phyloP scores from a whole-genome alignment of 495 filamentous ascomycete species.

The Trichoderma reesei region DNA sequence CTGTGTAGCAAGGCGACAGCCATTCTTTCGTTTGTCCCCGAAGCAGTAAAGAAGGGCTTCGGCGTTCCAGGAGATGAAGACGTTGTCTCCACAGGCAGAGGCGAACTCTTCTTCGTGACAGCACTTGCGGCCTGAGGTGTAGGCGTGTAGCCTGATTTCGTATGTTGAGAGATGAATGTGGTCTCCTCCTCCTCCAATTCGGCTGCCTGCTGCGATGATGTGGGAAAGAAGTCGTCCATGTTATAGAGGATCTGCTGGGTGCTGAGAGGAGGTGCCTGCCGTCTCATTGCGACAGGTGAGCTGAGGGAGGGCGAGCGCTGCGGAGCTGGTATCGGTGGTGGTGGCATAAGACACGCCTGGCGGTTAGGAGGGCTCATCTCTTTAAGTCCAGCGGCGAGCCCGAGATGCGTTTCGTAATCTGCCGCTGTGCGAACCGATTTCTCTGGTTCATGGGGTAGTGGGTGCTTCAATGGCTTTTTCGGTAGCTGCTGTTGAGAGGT shows the following conservation, averaged over 20 bases:
- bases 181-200: slow-evolving; percentile 29
- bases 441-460: not conserved
- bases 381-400: not conserved
- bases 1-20: slow-evolving; percentile 5
- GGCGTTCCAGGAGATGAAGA: slow-evolving; percentile 20
- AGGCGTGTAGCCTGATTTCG: not conserved
- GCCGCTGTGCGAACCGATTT: not conserved
- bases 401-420: not conserved
- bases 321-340: slow-evolving; percentile 5
- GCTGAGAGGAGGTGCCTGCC: slow-evolving; percentile 21
- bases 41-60: slow-evolving; percentile 9
- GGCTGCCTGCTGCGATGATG: slow-evolving; percentile 34
- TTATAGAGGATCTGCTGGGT: slow-evolving; percentile 39
- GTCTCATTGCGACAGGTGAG: slow-evolving; percentile 1
- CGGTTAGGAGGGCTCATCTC: not conserved
- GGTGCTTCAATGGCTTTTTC: not conserved
- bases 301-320: not conserved
- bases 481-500: not conserved
- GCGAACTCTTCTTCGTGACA: not conserved
- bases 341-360: not conserved
- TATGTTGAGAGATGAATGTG: not conserved
- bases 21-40: slow-evolving; percentile 1
- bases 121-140: not conserved
- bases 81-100: not conserved
- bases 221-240: slow-evolving; percentile 39